A percentile compares a stretch with the other conserved stretches of the same genome.
phyloP scores from a whole-genome alignment of 2,329 filamentous ascomycete species.

The Beauveria varroae region DNA sequence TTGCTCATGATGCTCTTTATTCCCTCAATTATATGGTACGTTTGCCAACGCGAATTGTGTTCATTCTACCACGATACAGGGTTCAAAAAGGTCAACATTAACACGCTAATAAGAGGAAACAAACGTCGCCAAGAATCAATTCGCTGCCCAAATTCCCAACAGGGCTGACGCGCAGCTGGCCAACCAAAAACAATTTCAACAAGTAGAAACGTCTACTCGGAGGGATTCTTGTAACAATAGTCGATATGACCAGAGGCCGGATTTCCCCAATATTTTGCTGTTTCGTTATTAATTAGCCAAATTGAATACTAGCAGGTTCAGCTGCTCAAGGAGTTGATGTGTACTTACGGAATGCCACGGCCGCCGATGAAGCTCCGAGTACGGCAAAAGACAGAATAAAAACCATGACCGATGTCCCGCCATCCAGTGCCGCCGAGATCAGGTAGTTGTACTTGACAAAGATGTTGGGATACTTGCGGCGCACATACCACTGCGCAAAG shows the following conservation, averaged over 20 bases:
- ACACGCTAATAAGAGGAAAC: not conserved
- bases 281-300: not conserved
- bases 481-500: conserved; percentile 23
- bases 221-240: conserved; percentile 6
- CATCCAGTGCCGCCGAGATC: conserved; percentile 16
- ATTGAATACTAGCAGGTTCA: not conserved
- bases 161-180: not conserved
- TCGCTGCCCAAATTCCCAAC: not conserved
- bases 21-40: not conserved
- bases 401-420: conserved; percentile 17
- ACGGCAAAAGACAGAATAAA: conserved; percentile 17
- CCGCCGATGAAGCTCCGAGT: conserved; percentile 10
- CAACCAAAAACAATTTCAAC: too few species aligned
- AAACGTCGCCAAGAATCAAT: not conserved
- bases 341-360: conserved; percentile 8
- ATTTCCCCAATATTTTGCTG: conserved; percentile 9
- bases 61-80: not conserved
- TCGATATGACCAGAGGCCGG: conserved; percentile 3
- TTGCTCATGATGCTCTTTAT: not conserved
- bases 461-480: conserved; percentile 16
- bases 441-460: conserved; percentile 23
- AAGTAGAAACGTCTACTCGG: not conserved
- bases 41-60: too few species aligned
- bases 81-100: not conserved
- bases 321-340: not conserved